Conservation (phyloP, 2,329 filamentous ascomycete species). For the Blumeria graminis region DNA sequence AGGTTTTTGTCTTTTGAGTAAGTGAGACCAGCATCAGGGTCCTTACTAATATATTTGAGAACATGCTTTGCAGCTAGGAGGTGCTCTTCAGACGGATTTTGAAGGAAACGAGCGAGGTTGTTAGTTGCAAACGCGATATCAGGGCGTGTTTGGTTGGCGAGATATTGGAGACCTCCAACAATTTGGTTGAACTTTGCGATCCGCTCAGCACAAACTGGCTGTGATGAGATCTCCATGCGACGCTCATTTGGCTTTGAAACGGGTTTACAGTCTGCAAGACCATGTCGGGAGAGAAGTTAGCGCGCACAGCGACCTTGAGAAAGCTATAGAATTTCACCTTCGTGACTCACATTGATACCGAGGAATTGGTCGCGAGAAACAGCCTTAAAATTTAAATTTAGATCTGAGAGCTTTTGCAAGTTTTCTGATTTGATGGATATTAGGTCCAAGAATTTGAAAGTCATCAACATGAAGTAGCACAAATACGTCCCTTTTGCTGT, state of each 20-base stretch:
- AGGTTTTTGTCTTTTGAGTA: background rate
- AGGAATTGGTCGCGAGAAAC: background rate
- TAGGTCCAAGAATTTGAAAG: background rate
- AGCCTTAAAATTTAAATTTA: background rate
- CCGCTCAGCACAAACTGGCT: background rate
- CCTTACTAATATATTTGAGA: background rate
- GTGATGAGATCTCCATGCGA: background rate
- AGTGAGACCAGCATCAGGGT: background rate
- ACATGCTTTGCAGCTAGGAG: background rate
- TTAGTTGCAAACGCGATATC: background rate
- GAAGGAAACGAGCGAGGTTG: background rate
- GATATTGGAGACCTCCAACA: background rate
- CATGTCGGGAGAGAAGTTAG: background rate
- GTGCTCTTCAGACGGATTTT: background rate
- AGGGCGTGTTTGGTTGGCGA: background rate
- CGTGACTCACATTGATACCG: background rate
- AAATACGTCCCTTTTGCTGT: background rate
- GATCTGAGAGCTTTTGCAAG: background rate
- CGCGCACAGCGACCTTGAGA: background rate
- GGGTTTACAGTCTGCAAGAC: background rate
- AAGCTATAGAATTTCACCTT: background rate
- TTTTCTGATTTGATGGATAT: background rate
- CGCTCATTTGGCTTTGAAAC: background rate
- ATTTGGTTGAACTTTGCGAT: background rate
- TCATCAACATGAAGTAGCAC: background rate